A percentile compares a stretch with the other conserved stretches of the same genome.
Evolutionary conservation across 495 filamentous ascomycete genomes (phyloP).

Genomic region (Bacidia gigantensis): DNA sequence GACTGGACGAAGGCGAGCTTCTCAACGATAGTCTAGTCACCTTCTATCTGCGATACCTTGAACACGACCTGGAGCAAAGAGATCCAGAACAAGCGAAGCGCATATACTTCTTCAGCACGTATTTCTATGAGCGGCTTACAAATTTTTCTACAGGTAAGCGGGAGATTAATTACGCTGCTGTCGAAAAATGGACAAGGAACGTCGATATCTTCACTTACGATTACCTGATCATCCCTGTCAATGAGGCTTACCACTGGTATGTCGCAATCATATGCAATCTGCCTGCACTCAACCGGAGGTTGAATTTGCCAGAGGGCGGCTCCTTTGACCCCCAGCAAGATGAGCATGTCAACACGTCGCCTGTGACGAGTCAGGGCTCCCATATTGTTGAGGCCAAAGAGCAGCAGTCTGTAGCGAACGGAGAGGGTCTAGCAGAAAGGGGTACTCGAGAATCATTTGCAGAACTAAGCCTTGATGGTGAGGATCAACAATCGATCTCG

Average conservation of each 20-base stretch:
- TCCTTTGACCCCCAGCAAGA: not conserved
- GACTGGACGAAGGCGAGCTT: constrained; percentile 72
- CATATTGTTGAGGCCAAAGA: not conserved
- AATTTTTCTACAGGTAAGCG: constrained; percentile 39
- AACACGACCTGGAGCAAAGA: constrained; percentile 44
- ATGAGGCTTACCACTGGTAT: constrained; percentile 83
- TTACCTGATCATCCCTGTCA: constrained; percentile 84
- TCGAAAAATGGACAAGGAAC: constrained; percentile 78
- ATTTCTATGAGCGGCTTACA: constrained; percentile 69
- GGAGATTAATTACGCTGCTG: constrained; percentile 62
- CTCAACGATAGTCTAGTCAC: constrained; percentile 85
- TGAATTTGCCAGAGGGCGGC: constrained; percentile 5
- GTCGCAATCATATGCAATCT: constrained; percentile 92
- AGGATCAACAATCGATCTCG: not conserved
- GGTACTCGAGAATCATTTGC: constrained; percentile 17
- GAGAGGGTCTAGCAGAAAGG: constrained; percentile 5
- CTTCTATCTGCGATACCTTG: constrained; percentile 70
- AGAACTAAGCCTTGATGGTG: constrained; percentile 15
- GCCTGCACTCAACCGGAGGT: constrained; percentile 32
- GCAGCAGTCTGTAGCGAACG: not conserved
- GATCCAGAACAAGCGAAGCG: constrained; percentile 44
- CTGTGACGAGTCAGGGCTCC: not conserved
- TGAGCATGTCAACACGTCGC: not conserved
- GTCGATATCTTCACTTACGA: constrained; percentile 77
- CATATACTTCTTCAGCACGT: constrained; percentile 82